phyloP scores from a whole-genome alignment of 2,329 filamentous ascomycete species.

The Sporothrix brunneoviolacea region DNA sequence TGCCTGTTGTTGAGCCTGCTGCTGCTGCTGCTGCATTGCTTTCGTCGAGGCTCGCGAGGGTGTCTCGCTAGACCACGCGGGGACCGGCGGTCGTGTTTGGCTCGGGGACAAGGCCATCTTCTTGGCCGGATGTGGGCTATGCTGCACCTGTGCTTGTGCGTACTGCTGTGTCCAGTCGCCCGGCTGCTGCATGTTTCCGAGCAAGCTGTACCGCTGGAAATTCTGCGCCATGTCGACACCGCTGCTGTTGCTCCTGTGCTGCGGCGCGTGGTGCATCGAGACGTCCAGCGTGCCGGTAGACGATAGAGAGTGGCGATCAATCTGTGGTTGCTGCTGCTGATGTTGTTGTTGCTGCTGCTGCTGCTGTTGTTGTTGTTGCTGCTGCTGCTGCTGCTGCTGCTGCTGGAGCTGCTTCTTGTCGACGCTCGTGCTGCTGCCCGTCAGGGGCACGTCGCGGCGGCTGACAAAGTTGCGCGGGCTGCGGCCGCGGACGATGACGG shows the following conservation, averaged over 20 bases:
- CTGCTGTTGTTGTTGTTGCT: conserved; percentile 9
- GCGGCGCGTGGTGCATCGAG: conserved; percentile 5
- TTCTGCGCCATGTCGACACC: conserved; percentile 19
- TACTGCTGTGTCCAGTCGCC: conserved; percentile 40
- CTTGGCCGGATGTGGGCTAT: conserved; percentile 44
- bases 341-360: background rate
- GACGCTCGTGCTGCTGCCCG: conserved; percentile 26
- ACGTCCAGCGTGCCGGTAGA: background rate
- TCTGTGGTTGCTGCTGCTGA: conserved; percentile 5
- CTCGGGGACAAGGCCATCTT: conserved; percentile 47
- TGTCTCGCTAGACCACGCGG: conserved; percentile 39
- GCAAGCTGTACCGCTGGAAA: conserved; percentile 27
- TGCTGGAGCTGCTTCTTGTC: conserved; percentile 41
- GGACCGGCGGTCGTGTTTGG: conserved; percentile 46
- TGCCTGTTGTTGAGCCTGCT: conserved; percentile 4
- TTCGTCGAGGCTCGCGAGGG: conserved; percentile 16
- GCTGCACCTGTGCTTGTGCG: conserved; percentile 17
- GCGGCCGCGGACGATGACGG: conserved; percentile 89
- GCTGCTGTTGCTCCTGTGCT: conserved; percentile 10
- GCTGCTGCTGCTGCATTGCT: background rate
- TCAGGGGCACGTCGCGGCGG: conserved; percentile 75
- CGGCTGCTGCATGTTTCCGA: conserved; percentile 31
- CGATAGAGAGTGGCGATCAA: background rate
- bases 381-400: conserved; percentile 21
- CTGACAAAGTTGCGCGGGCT: conserved; percentile 93